Evolutionary conservation across 352 stramenopile species (phyloP).

Genomic region (Pythium sukuiense): DNA sequence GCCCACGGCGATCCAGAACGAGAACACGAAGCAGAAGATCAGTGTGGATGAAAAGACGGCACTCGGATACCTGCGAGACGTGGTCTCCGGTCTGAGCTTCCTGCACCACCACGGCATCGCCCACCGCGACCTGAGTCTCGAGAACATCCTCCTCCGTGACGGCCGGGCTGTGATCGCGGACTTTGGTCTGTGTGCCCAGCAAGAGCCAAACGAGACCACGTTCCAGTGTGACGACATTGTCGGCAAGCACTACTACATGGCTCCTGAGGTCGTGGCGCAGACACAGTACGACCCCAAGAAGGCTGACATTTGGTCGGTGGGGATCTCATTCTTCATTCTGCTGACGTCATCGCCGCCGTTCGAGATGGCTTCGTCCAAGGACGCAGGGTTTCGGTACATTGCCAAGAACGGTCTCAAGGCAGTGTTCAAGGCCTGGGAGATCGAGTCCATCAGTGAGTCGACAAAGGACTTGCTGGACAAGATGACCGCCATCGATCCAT

Average conservation of each 20-base stretch:
- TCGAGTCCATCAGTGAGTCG: constrained; percentile 35
- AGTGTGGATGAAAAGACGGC: constrained; percentile 47
- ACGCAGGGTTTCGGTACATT: constrained; percentile 89
- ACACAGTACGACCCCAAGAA: constrained; percentile 90
- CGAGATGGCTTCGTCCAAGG: constrained; percentile 79
- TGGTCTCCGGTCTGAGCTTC: constrained; percentile 63
- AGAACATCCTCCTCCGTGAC: constrained; percentile 93
- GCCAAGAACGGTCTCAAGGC: constrained; percentile 67
- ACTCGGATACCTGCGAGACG: constrained; percentile 63
- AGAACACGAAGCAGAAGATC: not conserved
- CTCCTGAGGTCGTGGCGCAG: constrained; percentile 90
- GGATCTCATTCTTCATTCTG: constrained; percentile 94
- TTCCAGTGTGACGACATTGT: constrained; percentile 62
- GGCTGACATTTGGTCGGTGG: constrained; percentile 92
- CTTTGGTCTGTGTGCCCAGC: constrained; percentile 71
- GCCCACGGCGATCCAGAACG: constrained; percentile 11
- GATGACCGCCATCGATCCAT: constrained; percentile 70
- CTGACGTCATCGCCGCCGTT: constrained; percentile 92
- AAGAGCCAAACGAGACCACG: constrained; percentile 42
- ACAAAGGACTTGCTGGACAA: constrained; percentile 73
- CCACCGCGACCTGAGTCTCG: constrained; percentile 96
- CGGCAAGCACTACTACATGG: constrained; percentile 97
- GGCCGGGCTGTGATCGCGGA: constrained; percentile 63
- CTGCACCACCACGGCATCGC: constrained; percentile 72
- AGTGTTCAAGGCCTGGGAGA: constrained; percentile 69